Conservation (phyloP, 2,329 filamentous ascomycete species). For the Verticillium longisporum region DNA sequence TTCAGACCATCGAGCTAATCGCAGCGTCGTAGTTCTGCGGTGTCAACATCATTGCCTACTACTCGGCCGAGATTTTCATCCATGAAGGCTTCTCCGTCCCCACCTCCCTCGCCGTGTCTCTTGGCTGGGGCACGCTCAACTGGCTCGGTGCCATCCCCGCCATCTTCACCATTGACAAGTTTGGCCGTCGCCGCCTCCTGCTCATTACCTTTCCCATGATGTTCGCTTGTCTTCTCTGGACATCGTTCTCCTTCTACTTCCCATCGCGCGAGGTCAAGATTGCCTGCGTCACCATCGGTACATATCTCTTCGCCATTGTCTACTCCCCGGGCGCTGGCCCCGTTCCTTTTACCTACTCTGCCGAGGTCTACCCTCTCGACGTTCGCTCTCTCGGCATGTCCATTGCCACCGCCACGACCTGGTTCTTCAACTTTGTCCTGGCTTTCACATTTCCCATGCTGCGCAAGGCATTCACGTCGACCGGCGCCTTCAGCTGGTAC, state of each 20-base stretch:
- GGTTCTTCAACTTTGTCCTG: conserved; percentile 36
- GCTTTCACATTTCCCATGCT: conserved; percentile 40
- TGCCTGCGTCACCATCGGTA: conserved; percentile 39
- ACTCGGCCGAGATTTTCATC: conserved; percentile 49
- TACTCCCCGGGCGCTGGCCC: conserved; percentile 55
- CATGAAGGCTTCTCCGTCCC: conserved; percentile 32
- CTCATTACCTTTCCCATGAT: conserved; percentile 60
- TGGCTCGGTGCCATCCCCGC: conserved; percentile 58
- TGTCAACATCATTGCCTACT: conserved; percentile 36
- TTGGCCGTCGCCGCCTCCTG: conserved; percentile 57
- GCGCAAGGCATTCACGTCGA: conserved; percentile 32
- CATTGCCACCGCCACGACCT: conserved; percentile 45
- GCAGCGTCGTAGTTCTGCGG: conserved; percentile 1
- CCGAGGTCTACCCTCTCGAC: conserved; percentile 59
- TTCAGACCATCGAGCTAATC: background rate
- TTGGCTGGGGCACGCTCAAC: conserved; percentile 60
- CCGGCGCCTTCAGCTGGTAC: conserved; percentile 43
- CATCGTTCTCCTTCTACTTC: conserved; percentile 40
- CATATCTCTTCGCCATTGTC: conserved; percentile 42
- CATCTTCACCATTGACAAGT: conserved; percentile 61
- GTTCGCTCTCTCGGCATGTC: conserved; percentile 57
- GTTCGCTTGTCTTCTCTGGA: conserved; percentile 41
- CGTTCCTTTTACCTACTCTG: conserved; percentile 61
- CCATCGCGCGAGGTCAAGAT: conserved; percentile 26
- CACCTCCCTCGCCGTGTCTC: conserved; percentile 49